A percentile compares a stretch with the other conserved stretches of the same genome.
phyloP scores from a whole-genome alignment of 768 basidiomycete genomes.

The Ramaria rubella region DNA sequence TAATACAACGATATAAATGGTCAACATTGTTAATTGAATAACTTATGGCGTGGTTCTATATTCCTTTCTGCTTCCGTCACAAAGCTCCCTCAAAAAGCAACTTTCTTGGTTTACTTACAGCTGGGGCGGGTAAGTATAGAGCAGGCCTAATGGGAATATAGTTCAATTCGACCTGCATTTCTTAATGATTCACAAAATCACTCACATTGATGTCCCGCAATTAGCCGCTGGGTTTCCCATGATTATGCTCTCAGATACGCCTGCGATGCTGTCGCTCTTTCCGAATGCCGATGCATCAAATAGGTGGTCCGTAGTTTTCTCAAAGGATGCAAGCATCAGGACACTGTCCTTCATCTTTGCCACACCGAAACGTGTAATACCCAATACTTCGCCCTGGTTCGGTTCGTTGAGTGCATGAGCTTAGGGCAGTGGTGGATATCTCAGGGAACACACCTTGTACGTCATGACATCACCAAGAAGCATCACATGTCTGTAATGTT shows the following conservation, averaged over 20 bases:
- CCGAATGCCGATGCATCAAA: constrained; percentile 97
- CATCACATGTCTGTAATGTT: constrained; percentile 68
- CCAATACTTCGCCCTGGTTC: constrained; percentile 85
- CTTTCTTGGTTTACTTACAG: constrained; percentile 31
- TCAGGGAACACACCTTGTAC: constrained; percentile 71
- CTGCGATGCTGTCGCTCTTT: constrained; percentile 90
- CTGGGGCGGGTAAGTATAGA: constrained; percentile 29
- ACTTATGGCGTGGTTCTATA: not conserved
- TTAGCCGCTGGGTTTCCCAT: constrained; percentile 96
- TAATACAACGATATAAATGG: constrained; percentile 10
- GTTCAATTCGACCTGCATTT: not conserved
- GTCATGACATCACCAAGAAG: constrained; percentile 97
- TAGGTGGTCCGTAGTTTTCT: constrained; percentile 98
- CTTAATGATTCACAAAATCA: constrained; percentile 7
- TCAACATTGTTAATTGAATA: constrained; percentile 7
- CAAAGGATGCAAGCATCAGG: constrained; percentile 97
- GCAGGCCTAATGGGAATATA: constrained; percentile 32
- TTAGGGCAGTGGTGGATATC: not conserved
- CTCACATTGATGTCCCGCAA: constrained; percentile 91
- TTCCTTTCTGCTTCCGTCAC: constrained; percentile 14
- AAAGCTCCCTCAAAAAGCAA: constrained; percentile 35
- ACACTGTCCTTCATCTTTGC: constrained; percentile 99
- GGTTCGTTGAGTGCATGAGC: not conserved
- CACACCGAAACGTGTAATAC: constrained; percentile 98
- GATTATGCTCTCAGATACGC: constrained; percentile 99